phyloP scores from a whole-genome alignment of 2,329 filamentous ascomycete genomes.

The Pseudocercospora ulei region DNA sequence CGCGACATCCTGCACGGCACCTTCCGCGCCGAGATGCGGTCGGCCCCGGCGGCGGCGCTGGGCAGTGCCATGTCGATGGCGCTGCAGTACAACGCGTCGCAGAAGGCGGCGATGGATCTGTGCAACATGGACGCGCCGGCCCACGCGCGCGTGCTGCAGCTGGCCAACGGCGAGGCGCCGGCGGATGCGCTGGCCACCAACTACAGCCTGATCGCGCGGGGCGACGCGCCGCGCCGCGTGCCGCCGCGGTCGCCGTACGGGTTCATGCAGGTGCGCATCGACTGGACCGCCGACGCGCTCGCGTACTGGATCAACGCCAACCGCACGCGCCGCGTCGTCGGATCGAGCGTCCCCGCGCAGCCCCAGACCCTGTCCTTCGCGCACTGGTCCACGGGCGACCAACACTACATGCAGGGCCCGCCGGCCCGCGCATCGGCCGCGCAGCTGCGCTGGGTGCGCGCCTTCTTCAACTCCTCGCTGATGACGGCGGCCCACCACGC shows the following conservation, averaged over 20 bases:
- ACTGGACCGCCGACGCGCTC: conserved; percentile 41
- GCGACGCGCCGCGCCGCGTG: conserved; percentile 30
- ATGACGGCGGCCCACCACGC: conserved; percentile 29
- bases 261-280: conserved; percentile 41
- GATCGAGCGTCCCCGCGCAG: conserved; percentile 39
- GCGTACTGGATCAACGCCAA: conserved; percentile 38
- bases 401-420: conserved; percentile 41
- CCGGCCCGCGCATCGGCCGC: conserved; percentile 37
- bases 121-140: conserved; percentile 37
- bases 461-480: conserved; percentile 45
- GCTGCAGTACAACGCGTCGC: conserved; percentile 40
- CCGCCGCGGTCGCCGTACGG: conserved; percentile 37
- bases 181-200: conserved; percentile 33
- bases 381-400: conserved; percentile 44
- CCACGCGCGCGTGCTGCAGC: conserved; percentile 23
- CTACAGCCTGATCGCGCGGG: conserved; percentile 32
- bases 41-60: conserved; percentile 32
- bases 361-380: conserved; percentile 40
- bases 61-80: conserved; percentile 43
- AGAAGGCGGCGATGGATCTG: conserved; percentile 39
- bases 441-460: conserved; percentile 41
- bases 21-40: conserved; percentile 39
- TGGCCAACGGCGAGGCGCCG: conserved; percentile 22
- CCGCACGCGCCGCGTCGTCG: conserved; percentile 16
- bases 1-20: conserved; percentile 44